Conservation (phyloP, 352 stramenopile species). For the Pythium grandisporangium region DNA sequence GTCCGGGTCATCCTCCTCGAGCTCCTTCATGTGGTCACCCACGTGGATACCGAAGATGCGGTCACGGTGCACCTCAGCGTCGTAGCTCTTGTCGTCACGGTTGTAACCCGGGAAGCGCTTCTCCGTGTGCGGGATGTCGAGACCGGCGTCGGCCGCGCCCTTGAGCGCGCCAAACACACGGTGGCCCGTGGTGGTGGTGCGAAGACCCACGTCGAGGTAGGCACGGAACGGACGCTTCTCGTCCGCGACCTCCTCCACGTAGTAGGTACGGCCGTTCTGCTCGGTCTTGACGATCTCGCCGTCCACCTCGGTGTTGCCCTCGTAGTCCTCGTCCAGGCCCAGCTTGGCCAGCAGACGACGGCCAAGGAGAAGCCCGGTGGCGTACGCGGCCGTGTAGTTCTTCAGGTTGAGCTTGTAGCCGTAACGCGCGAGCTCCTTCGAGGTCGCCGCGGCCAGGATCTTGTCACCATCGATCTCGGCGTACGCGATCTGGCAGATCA, state of each 20-base stretch:
- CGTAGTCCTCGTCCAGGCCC: conserved; percentile 96
- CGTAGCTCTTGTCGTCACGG: conserved; percentile 97
- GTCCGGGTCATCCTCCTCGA: conserved; percentile 98
- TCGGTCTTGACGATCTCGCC: conserved; percentile 94
- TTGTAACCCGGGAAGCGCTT: conserved; percentile 99
- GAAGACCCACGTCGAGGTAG: conserved; percentile 97
- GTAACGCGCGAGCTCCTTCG: conserved; percentile 96
- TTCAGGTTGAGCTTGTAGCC: conserved; percentile 96
- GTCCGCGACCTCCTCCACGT: conserved; percentile 98
- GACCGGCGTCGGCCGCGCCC: conserved; percentile 96
- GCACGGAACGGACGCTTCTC: conserved; percentile 96
- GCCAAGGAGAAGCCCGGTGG: conserved; percentile 92
- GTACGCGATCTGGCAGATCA: conserved; percentile 99
- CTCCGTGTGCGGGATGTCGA: conserved; percentile 98
- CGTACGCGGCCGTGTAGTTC: conserved; percentile 99
- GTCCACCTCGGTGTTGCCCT: conserved; percentile 95
- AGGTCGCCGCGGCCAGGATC: conserved; percentile 91
- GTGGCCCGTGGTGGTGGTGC: conserved; percentile 96
- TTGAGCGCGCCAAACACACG: conserved; percentile 99
- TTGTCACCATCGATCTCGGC: conserved; percentile 98
- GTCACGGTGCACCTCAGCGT: conserved; percentile 96
- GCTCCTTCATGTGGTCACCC: conserved; percentile 99
- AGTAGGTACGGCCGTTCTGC: conserved; percentile 96
- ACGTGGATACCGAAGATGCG: conserved; percentile 98
- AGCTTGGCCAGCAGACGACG: conserved; percentile 97